Conservation (phyloP, 2,329 filamentous ascomycete species). For the Domatiomyces globalis region DNA sequence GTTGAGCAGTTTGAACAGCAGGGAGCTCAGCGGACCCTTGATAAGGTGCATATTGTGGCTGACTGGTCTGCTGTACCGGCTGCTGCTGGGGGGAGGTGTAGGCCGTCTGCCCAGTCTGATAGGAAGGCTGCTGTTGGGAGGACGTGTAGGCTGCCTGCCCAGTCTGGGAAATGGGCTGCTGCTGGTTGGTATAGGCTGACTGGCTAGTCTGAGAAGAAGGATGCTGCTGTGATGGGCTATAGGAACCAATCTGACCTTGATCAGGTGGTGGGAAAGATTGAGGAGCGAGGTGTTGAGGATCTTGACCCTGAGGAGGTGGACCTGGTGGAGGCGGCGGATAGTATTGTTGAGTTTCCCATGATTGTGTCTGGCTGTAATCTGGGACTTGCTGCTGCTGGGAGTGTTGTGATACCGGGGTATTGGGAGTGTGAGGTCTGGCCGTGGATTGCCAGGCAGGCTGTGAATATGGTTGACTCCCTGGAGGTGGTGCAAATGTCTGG, state of each 20-base stretch:
- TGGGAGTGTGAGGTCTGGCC: neutral
- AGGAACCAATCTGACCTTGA: neutral
- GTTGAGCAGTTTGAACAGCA: slow-evolving; percentile 6
- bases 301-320: slow-evolving; percentile 3
- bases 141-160: neutral
- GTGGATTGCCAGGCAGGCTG: slow-evolving; percentile 17
- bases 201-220: neutral
- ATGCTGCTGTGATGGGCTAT: neutral
- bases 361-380: neutral
- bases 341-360: neutral
- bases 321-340: slow-evolving; percentile 5
- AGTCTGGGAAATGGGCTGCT: neutral
- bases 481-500: slow-evolving; percentile 9
- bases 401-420: neutral
- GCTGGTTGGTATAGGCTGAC: neutral
- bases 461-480: slow-evolving; percentile 14
- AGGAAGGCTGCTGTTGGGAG: slow-evolving; percentile 7
- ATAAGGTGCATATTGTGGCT: slow-evolving; percentile 7
- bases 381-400: neutral
- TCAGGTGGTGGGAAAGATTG: neutral
- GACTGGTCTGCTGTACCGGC: slow-evolving; percentile 4
- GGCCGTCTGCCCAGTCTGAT: neutral
- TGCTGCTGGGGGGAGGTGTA: slow-evolving; percentile 11
- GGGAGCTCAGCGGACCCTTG: slow-evolving; percentile 10
- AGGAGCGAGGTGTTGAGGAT: neutral